These are phyloP conservation scores for Phaeosphaeriaceae sp. DNA, from an alignment of 2,329 filamentous ascomycete genomes.

Conservation along the genomic window DNA sequence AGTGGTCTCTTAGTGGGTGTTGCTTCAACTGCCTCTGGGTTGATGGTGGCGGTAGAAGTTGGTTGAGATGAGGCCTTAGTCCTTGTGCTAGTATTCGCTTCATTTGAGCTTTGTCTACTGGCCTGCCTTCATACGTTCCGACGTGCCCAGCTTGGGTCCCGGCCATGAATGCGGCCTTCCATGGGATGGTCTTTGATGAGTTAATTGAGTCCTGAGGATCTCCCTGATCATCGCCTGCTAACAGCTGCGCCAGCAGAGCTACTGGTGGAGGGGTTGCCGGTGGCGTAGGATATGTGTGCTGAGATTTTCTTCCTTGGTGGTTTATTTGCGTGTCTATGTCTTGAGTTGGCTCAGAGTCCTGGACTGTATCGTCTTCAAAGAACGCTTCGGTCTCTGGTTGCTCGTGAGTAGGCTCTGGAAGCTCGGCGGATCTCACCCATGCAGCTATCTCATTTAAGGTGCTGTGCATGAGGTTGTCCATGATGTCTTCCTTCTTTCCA, in stretches of 20 bases:
- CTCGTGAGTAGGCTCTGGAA: background rate
- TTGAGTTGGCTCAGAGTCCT: background rate
- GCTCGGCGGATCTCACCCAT: constrained; percentile 1
- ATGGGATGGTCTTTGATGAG: background rate
- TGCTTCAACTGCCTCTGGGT: background rate
- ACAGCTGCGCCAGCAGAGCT: background rate
- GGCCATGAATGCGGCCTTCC: background rate
- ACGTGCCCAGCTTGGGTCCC: background rate
- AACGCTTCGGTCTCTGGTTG: background rate
- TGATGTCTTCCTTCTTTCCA: constrained; percentile 3
- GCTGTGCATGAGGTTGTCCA: constrained; percentile 8
- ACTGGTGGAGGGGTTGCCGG: no score
- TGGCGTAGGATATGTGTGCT: no score
- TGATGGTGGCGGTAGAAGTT: background rate
- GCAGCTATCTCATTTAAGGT: constrained; percentile 8
- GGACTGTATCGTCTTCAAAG: background rate
- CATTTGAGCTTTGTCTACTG: no score
- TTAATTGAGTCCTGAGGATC: no score
- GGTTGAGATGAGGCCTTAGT: background rate
- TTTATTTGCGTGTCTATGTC: no score
- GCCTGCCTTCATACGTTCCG: background rate
- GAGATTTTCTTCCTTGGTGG: no score
- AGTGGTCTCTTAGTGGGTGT: background rate
- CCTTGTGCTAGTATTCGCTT: no score
- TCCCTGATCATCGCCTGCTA: background rate